These are phyloP conservation scores for Eimeria acervulina DNA, from an alignment of 169 alveolate species.

Conservation along the genomic window DNA sequence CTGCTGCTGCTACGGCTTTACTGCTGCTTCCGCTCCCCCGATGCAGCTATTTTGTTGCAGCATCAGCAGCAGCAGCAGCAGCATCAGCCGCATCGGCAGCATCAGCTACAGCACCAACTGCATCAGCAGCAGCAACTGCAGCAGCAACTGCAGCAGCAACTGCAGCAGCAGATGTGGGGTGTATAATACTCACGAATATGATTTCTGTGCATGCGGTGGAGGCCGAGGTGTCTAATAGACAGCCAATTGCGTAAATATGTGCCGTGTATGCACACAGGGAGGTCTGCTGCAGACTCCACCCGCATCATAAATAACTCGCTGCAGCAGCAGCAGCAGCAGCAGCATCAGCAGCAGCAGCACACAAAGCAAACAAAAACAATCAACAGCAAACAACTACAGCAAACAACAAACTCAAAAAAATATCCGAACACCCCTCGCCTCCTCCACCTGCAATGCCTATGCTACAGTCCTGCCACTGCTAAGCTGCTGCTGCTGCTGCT, in stretches of 20 bases:
- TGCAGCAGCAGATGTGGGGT: no score
- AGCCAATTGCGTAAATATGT: conserved; percentile 70
- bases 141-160: no score
- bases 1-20: no score
- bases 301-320: conserved; percentile 65
- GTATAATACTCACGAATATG: conserved; percentile 81
- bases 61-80: conserved; percentile 3
- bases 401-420: no score
- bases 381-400: no score
- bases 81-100: background rate
- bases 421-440: no score
- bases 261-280: conserved; percentile 75
- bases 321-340: conserved; percentile 40
- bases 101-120: no score
- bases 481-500: background rate
- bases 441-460: no score
- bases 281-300: conserved; percentile 21
- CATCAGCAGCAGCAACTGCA: no score
- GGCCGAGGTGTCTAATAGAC: conserved; percentile 56
- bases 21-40: no score
- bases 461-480: background rate
- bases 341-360: conserved; percentile 12
- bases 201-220: conserved; percentile 78
- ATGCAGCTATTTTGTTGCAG: background rate
- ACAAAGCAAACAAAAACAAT: no score